Percentiles rank a stretch among this genome's conserved stretches.
Conservation (phyloP, 108 stramenopile genomes). For the Aureococcus anophagefferens region DNA sequence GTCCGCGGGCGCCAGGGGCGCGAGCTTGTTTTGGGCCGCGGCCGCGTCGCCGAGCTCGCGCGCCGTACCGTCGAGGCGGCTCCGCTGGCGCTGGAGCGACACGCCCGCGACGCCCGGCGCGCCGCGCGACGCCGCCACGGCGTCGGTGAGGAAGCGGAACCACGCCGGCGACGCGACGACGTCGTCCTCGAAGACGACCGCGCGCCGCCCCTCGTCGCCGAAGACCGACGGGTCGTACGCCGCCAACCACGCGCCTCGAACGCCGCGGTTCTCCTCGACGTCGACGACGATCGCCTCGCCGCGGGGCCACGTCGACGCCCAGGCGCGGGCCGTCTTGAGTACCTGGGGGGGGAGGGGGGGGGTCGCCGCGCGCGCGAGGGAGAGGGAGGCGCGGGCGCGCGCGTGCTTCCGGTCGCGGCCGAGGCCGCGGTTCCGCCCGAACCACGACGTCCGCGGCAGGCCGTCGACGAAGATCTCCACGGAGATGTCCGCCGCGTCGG, state of each 20-base stretch:
- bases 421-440: too few species aligned
- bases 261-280: too few species aligned
- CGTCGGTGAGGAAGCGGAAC: background rate
- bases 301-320: too few species aligned
- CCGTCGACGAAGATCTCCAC: background rate
- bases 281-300: too few species aligned
- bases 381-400: too few species aligned
- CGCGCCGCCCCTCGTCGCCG: background rate
- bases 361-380: too few species aligned
- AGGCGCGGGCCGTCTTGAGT: too few species aligned
- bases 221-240: background rate
- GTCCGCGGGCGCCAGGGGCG: too few species aligned
- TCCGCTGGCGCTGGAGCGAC: background rate
- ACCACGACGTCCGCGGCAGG: too few species aligned
- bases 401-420: background rate
- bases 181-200: background rate
- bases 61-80: background rate
- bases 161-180: background rate
- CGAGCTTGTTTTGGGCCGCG: too few species aligned
- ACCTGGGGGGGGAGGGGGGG: too few species aligned
- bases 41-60: background rate
- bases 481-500: background rate
- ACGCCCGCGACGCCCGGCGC: background rate
- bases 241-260: too few species aligned
- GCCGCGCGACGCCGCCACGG: background rate